Evolutionary conservation across 2,329 filamentous ascomycete genomes (phyloP).

Genomic region (Exophiala mesophila): DNA sequence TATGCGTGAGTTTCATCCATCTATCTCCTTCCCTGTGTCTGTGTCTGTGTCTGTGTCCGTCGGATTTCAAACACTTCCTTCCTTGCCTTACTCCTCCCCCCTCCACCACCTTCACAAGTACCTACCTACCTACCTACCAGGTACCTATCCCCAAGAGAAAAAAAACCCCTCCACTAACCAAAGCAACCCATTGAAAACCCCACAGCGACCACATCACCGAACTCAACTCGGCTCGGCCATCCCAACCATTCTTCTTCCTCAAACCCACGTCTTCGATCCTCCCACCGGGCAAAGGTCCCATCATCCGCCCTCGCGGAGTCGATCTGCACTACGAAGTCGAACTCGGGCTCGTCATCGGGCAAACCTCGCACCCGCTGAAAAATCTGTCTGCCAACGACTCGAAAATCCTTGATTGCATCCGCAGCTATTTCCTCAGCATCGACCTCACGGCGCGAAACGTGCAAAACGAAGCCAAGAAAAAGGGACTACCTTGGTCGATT

Average conservation of each 20-base stretch:
- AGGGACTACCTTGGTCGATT: slow-evolving; percentile 92
- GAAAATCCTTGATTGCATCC: slow-evolving; percentile 75
- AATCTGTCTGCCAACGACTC: slow-evolving; percentile 58
- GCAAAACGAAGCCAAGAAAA: slow-evolving; percentile 95
- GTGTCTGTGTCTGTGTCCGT: too few species aligned
- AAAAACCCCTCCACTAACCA: slow-evolving; percentile 2
- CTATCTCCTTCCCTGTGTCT: too few species aligned
- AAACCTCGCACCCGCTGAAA: slow-evolving; percentile 63
- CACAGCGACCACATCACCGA: slow-evolving; percentile 85
- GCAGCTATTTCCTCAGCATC: slow-evolving; percentile 82
- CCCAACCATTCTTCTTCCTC: slow-evolving; percentile 98
- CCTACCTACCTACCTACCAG: too few species aligned
- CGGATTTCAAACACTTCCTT: too few species aligned
- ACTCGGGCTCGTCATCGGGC: slow-evolving; percentile 71
- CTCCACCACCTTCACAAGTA: slow-evolving; percentile 7
- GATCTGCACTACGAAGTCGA: slow-evolving; percentile 94
- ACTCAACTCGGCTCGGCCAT: slow-evolving; percentile 78
- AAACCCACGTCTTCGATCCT: slow-evolving; percentile 88
- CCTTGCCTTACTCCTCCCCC: slow-evolving; percentile 2
- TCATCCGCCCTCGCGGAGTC: slow-evolving; percentile 76
- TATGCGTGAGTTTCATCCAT: slow-evolving; percentile 66
- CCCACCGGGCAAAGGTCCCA: slow-evolving; percentile 63
- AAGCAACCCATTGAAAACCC: slow-evolving; percentile 12
- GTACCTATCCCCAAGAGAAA: too few species aligned
- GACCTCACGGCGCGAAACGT: slow-evolving; percentile 97